Evolutionary conservation across 2,329 filamentous ascomycete species (phyloP).

Genomic region (Epichloe uncinata): DNA sequence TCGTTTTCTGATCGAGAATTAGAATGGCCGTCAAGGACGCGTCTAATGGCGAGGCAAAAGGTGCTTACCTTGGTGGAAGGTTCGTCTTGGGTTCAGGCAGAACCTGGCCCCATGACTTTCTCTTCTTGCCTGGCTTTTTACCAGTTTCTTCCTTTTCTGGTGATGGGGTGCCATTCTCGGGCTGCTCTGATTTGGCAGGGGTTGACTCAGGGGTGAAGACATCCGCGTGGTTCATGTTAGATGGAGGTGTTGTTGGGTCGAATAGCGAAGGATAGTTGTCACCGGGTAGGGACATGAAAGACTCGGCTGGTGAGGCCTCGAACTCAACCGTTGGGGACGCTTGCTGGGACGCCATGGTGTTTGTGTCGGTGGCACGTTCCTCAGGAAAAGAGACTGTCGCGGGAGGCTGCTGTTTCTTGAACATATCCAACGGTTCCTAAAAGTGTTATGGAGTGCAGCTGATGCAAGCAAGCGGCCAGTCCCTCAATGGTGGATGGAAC

Average conservation of each 20-base stretch:
- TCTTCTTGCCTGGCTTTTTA: constrained; percentile 77
- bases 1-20: constrained; percentile 54
- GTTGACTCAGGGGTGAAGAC: constrained; percentile 35
- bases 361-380: neutral
- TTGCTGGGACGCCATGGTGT: constrained; percentile 27
- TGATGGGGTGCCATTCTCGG: constrained; percentile 4
- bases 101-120: constrained; percentile 98
- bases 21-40: neutral
- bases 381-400: neutral
- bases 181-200: constrained; percentile 14
- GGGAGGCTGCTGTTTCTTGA: neutral
- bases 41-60: neutral
- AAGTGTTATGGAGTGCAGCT: neutral
- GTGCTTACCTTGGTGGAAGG: constrained; percentile 69
- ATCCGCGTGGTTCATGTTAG: constrained; percentile 31
- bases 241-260: constrained; percentile 18
- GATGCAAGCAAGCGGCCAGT: constrained; percentile 5
- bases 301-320: constrained; percentile 41
- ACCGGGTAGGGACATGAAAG: constrained; percentile 36
- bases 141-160: constrained; percentile 22
- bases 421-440: constrained; percentile 4
- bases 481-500: constrained; percentile 8
- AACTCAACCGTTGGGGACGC: constrained; percentile 34
- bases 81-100: constrained; percentile 94
- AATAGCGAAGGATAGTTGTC: constrained; percentile 39